These are phyloP conservation scores for Isochrysis galbana DNA, from an alignment of 78 protist genomes.

Conservation along the genomic window DNA sequence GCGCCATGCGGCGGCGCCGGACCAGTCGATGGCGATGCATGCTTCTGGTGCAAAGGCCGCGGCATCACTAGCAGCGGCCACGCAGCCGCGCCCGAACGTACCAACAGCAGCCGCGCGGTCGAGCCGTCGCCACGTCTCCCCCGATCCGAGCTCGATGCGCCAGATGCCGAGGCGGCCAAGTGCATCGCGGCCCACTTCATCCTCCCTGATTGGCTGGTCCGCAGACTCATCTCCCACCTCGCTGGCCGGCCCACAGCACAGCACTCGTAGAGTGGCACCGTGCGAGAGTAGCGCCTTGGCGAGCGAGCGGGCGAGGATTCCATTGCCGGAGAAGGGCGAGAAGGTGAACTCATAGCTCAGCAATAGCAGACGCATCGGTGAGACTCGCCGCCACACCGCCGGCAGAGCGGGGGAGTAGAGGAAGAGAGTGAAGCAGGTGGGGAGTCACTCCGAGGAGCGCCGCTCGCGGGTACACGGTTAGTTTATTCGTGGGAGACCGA, in stretches of 20 bases:
- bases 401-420: no score
- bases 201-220: background rate
- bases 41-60: background rate
- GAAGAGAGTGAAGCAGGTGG: no score
- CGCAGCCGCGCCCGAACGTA: background rate
- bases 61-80: background rate
- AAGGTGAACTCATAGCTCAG: background rate
- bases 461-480: no score
- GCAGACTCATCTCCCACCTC: background rate
- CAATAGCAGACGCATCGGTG: background rate
- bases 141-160: background rate
- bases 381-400: no score
- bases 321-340: constrained; percentile 7
- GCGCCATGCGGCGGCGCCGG: background rate
- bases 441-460: no score
- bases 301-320: background rate
- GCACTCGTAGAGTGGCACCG: background rate
- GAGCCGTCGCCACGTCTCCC: background rate
- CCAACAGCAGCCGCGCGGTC: background rate
- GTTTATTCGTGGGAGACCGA: no score
- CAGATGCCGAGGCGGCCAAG: background rate
- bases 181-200: background rate
- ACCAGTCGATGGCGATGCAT: background rate
- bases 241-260: background rate
- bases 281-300: background rate